Base-by-base conservation (phyloP, 176 grass and related monocot genomes). In the Pontederia crassipes region DNA sequence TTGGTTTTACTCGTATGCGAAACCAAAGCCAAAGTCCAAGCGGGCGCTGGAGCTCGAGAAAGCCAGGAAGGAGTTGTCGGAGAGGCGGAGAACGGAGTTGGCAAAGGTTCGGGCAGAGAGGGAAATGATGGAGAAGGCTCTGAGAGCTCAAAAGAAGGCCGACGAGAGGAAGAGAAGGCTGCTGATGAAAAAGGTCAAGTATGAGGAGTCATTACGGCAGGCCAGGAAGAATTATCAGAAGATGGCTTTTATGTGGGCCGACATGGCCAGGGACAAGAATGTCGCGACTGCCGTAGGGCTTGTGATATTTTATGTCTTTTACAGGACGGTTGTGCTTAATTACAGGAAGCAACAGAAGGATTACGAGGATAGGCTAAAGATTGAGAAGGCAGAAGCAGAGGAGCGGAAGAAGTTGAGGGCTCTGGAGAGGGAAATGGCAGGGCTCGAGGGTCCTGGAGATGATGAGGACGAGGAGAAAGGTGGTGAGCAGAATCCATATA, bases 311-410 rank as follows among this genome's bases (percentile, higher is more conserved):
- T 74, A 28, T 51, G 8, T 74, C 18, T 74, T 74, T 53, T 74
- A 74, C 28, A 62, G 59, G 29, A 74, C 60, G 17, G 71, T 74
- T 40, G 71, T 74, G 59, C 71, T 74, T 64, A 74, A 64, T 11
- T 74, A 74, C 29, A 62, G 71, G 71, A 74, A 64, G 71, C 71
- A 74, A 59, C 71, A 74, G 50, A 63, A 74, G 50, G 71, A 74
- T 47, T 74, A 74, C 55, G 71, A 74, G 47, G 71, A 74, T 45
- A 74, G 71, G 50, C 71, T 74, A 8, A 74, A 74, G 35, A 74
- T 74, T 56, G 71, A 74, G 59, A 74, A 64, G 49, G 71, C 71
- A 0, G 71, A 74, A 16, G 71, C 71, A 12, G 71, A 74, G 17
- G 71, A 74, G 51, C 49, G 59, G 50, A 74, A 74, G 60, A 74